Conservation (phyloP, 768 basidiomycete genomes). For the Sporobolomyces pararoseus region DNA sequence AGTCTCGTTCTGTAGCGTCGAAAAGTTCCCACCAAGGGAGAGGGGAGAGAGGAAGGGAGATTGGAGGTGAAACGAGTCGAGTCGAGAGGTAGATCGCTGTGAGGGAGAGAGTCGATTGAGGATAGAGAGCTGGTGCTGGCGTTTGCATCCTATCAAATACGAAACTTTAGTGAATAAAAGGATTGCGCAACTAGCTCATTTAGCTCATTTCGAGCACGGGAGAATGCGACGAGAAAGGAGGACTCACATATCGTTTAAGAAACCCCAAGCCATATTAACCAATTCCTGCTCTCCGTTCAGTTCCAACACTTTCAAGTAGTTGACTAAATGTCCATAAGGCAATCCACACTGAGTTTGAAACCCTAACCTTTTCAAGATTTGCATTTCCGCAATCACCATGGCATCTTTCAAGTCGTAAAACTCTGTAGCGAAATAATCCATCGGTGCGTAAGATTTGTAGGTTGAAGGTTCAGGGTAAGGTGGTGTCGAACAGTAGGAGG, state of each 20-base stretch:
- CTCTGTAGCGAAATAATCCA: slow-evolving; percentile 80
- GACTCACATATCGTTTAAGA: slow-evolving; percentile 88
- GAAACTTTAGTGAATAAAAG: too few species aligned
- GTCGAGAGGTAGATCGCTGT: slow-evolving; percentile 79
- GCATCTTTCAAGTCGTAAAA: slow-evolving; percentile 96
- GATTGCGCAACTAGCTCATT: not conserved
- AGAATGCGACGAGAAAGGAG: not conserved
- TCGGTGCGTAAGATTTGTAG: slow-evolving; percentile 61
- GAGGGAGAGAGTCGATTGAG: slow-evolving; percentile 82
- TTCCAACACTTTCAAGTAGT: slow-evolving; percentile 87
- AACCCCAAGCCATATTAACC: slow-evolving; percentile 83
- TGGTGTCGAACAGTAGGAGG: slow-evolving; percentile 19
- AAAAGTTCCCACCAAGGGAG: slow-evolving; percentile 91
- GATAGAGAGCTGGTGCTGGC: slow-evolving; percentile 82
- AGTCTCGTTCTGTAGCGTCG: slow-evolving; percentile 58
- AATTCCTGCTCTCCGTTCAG: slow-evolving; percentile 67
- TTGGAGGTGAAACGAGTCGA: slow-evolving; percentile 59
- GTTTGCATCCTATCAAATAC: slow-evolving; percentile 89
- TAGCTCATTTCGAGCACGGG: not conserved
- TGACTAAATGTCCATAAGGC: slow-evolving; percentile 89
- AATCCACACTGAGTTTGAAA: slow-evolving; percentile 91
- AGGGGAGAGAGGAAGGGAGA: slow-evolving; percentile 68
- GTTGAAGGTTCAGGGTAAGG: slow-evolving; percentile 15
- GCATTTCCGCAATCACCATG: slow-evolving; percentile 92
- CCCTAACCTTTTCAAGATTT: slow-evolving; percentile 88